Evolutionary conservation across 2,329 filamentous ascomycete genomes (phyloP).

Genomic region (Trichoderma brevicompactum): DNA sequence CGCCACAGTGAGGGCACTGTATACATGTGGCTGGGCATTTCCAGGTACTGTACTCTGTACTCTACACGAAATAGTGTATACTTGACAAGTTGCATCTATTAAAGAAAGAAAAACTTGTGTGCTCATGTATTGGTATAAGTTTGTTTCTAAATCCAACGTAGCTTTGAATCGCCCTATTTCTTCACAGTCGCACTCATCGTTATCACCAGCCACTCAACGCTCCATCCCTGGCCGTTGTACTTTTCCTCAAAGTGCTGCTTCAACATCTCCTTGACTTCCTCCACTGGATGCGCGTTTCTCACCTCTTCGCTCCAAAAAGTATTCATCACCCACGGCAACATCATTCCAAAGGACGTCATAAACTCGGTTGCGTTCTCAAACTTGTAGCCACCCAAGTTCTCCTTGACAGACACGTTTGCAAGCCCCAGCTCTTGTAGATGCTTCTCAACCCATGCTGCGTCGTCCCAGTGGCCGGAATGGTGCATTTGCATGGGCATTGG

Average conservation of each 20-base stretch:
- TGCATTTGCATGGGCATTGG: constrained; percentile 47
- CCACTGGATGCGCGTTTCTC: constrained; percentile 40
- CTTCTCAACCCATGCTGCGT: constrained; percentile 45
- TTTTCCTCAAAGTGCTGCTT: constrained; percentile 47
- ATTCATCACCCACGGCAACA: constrained; percentile 46
- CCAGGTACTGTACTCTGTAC: not conserved
- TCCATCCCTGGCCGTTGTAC: constrained; percentile 40
- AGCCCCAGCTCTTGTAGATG: constrained; percentile 46
- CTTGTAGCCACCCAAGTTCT: constrained; percentile 36
- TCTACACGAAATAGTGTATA: no score
- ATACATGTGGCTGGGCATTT: not conserved
- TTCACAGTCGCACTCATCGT: constrained; percentile 36
- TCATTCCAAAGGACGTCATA: constrained; percentile 42
- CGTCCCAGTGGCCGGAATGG: constrained; percentile 46
- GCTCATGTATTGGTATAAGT: no score
- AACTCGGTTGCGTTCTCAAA: constrained; percentile 45
- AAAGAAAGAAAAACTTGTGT: no score
- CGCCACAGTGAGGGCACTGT: not conserved
- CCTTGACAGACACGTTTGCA: constrained; percentile 44
- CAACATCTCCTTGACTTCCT: constrained; percentile 45
- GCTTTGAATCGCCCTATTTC: constrained; percentile 20
- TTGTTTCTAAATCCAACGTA: no score
- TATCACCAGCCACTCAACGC: constrained; percentile 36
- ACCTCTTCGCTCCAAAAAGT: constrained; percentile 48
- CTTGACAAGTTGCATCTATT: no score